Percentiles rank a stretch among this genome's conserved stretches.
Conservation (phyloP, 148 eudicot genomes). For the Hydrangea macrophylla region DNA sequence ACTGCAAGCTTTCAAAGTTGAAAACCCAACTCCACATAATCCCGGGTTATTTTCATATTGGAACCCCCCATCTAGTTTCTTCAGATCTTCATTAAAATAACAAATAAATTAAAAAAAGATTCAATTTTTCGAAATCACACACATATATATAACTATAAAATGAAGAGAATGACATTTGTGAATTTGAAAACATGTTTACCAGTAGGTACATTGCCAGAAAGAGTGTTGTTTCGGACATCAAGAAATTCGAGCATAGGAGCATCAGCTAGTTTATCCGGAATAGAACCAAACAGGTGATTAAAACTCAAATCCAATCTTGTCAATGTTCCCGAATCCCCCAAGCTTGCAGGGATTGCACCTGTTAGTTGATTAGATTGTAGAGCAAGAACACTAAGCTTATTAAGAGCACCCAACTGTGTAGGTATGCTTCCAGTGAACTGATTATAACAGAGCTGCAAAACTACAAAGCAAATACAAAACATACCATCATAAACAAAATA, state of each 20-base stretch:
- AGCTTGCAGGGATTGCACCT: slow-evolving; percentile 96
- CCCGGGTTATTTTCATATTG: slow-evolving; percentile 73
- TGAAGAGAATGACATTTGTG: not conserved
- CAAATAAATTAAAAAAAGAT: too few species aligned
- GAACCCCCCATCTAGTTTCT: slow-evolving; percentile 73
- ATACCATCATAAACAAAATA: not conserved
- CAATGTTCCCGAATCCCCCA: slow-evolving; percentile 59
- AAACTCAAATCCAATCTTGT: slow-evolving; percentile 77
- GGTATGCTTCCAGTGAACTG: slow-evolving; percentile 91
- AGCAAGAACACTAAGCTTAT: slow-evolving; percentile 77
- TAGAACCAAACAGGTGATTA: slow-evolving; percentile 84
- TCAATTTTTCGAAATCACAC: too few species aligned
- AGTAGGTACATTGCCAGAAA: slow-evolving; percentile 89
- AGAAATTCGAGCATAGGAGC: slow-evolving; percentile 70
- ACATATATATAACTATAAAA: too few species aligned
- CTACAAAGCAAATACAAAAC: slow-evolving; percentile 34
- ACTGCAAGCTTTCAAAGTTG: slow-evolving; percentile 46
- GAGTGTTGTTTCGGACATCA: slow-evolving; percentile 76
- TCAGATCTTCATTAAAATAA: slow-evolving; percentile 81
- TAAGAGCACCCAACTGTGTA: slow-evolving; percentile 68
- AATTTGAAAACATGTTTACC: slow-evolving; percentile 38
- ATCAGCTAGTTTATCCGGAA: slow-evolving; percentile 74
- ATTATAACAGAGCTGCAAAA: slow-evolving; percentile 91
- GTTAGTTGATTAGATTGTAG: slow-evolving; percentile 74
- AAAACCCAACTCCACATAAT: slow-evolving; percentile 74